A percentile compares a stretch with the other conserved stretches of the same genome.
Evolutionary conservation across 1,139 yeast species (phyloP).

Genomic region (Diutina catenulata): DNA sequence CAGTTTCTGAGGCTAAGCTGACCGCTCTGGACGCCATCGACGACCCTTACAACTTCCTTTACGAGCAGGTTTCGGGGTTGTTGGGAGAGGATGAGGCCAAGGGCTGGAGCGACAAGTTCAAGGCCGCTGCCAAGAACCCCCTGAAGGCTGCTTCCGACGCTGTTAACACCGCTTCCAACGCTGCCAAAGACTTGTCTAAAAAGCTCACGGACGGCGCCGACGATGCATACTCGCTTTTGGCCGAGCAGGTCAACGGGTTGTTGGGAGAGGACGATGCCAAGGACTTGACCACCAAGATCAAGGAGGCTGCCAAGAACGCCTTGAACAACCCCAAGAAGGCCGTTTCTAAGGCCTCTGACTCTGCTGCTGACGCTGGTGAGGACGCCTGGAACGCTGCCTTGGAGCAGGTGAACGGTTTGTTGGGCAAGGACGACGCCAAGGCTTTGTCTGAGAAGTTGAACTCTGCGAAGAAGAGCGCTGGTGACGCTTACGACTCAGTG

Average conservation of each 20-base stretch:
- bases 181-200: neutral
- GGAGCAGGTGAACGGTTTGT: constrained; percentile 1
- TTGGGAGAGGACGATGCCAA: constrained; percentile 2
- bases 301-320: neutral
- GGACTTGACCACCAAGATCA: constrained; percentile 1
- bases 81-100: neutral
- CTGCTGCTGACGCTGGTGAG: neutral
- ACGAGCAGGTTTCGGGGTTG: neutral
- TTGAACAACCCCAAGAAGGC: neutral
- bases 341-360: neutral
- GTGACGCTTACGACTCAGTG: no score
- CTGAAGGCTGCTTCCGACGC: no score
- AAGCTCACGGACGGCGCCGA: neutral
- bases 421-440: neutral
- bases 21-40: neutral
- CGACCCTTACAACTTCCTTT: constrained; percentile 1
- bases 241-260: constrained; percentile 1
- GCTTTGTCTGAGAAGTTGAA: neutral
- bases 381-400: constrained; percentile 1
- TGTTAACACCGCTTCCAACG: neutral
- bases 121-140: constrained; percentile 1
- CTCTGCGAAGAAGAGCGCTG: no score
- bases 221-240: neutral
- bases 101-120: constrained; percentile 1
- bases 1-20: neutral